Evolutionary conservation across 176 grass and related monocot species (phyloP).

Genomic region (Avena sativa): DNA sequence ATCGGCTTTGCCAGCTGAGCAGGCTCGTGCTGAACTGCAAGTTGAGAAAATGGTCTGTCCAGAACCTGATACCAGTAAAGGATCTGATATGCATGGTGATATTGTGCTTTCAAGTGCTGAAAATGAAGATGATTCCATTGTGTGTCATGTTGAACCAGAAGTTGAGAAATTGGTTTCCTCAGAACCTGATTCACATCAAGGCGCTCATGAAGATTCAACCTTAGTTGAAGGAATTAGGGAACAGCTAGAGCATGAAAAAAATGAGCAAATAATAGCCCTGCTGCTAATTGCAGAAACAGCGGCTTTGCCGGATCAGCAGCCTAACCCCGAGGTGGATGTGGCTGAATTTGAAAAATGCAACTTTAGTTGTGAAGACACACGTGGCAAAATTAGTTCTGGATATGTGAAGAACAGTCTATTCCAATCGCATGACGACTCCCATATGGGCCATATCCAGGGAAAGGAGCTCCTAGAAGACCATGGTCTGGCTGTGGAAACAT

Average conservation of each 20-base stretch:
- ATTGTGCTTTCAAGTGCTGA: conserved; percentile 16
- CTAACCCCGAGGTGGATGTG: not conserved
- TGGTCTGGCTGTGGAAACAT: not conserved
- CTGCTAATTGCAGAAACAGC: not conserved
- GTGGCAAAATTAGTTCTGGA: too few relatives aligned
- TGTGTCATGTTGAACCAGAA: not conserved
- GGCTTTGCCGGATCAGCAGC: not conserved
- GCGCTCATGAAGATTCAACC: conserved; percentile 26
- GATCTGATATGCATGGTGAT: not conserved
- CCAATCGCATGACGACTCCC: not conserved
- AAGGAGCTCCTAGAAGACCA: not conserved
- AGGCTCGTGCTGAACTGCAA: not conserved
- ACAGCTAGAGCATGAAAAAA: too few relatives aligned
- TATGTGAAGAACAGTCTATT: not conserved
- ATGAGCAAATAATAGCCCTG: not conserved
- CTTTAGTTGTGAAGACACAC: not conserved
- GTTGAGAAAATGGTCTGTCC: not conserved
- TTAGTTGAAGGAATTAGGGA: too few relatives aligned
- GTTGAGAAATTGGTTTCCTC: conserved; percentile 6
- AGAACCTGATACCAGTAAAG: not conserved
- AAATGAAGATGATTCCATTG: not conserved
- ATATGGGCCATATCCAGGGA: not conserved
- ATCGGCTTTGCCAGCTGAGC: not conserved
- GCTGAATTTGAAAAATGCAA: not conserved
- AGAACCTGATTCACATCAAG: conserved; percentile 29